phyloP scores from a whole-genome alignment of 169 alveolate genomes.

The Plasmodium sp. region DNA sequence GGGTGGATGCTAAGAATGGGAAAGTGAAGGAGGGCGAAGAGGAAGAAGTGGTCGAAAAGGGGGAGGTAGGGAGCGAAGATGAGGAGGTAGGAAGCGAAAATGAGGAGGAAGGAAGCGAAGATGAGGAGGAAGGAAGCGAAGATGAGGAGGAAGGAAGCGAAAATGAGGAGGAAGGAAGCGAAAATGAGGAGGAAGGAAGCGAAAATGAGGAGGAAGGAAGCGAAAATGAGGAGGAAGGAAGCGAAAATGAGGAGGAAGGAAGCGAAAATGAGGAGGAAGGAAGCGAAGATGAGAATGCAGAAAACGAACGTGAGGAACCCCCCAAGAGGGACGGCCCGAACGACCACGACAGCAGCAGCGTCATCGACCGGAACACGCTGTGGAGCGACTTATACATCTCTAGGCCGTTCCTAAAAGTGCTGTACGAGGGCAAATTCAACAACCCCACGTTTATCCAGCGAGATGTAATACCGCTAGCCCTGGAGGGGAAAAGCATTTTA shows the following conservation, averaged over 20 bases:
- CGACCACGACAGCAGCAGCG: not conserved
- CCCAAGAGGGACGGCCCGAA: not conserved
- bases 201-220: too few species aligned
- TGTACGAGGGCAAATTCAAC: slow-evolving; percentile 83
- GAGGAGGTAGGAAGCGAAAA: too few species aligned
- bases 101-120: not conserved
- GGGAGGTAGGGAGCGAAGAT: not conserved
- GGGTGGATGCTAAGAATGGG: not conserved
- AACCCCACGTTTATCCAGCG: slow-evolving; percentile 90
- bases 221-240: not conserved
- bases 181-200: not conserved
- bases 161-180: too few species aligned
- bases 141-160: not conserved
- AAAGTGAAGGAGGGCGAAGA: not conserved
- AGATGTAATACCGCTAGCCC: slow-evolving; percentile 91
- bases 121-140: not conserved
- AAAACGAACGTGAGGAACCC: not conserved
- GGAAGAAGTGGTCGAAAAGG: too few species aligned
- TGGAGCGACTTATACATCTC: slow-evolving; percentile 68
- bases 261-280: not conserved
- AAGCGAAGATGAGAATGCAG: not conserved
- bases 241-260: not conserved
- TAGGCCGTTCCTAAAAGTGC: slow-evolving; percentile 80
- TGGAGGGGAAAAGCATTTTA: slow-evolving; percentile 88
- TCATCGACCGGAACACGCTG: slow-evolving; percentile 24